A percentile compares a stretch with the other conserved stretches of the same genome.
Conservation (phyloP, 305 asterid species). For the Solanum aculeatissimum region DNA sequence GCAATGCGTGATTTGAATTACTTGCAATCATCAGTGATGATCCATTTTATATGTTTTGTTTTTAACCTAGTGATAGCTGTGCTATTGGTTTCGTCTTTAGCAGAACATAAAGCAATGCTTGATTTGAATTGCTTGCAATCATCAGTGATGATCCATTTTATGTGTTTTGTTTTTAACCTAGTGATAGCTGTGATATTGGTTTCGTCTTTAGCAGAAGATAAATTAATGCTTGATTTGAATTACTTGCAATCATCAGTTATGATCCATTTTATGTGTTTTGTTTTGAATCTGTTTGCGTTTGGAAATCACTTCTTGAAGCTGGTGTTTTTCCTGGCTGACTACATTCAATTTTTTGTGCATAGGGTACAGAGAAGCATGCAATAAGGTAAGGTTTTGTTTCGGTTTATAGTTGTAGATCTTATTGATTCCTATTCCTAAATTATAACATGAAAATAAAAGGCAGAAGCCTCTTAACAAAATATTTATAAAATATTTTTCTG, state of each 20-base stretch:
- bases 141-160: neutral
- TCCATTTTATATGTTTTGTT: neutral
- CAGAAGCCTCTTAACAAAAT: neutral
- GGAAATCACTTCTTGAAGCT: neutral
- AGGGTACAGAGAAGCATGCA: slow-evolving; percentile 26
- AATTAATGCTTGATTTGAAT: neutral
- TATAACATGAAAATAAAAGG: neutral
- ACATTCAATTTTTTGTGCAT: slow-evolving; percentile 7
- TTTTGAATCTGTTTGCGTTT: neutral
- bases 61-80: neutral
- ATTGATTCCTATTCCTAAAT: neutral
- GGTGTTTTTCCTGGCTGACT: neutral
- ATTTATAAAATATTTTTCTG: neutral
- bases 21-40: neutral
- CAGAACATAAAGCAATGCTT: neutral
- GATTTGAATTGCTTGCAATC: neutral
- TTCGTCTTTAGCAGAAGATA: no score
- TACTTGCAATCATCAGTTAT: neutral
- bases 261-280: neutral
- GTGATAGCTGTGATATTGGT: neutral
- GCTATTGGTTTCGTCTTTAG: neutral
- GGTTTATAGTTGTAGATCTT: neutral
- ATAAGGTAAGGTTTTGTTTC: slow-evolving; percentile 24
- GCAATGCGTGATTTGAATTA: neutral
- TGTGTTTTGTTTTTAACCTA: neutral